phyloP scores from a whole-genome alignment of 768 basidiomycete species.

The Polyporus arcularius region DNA sequence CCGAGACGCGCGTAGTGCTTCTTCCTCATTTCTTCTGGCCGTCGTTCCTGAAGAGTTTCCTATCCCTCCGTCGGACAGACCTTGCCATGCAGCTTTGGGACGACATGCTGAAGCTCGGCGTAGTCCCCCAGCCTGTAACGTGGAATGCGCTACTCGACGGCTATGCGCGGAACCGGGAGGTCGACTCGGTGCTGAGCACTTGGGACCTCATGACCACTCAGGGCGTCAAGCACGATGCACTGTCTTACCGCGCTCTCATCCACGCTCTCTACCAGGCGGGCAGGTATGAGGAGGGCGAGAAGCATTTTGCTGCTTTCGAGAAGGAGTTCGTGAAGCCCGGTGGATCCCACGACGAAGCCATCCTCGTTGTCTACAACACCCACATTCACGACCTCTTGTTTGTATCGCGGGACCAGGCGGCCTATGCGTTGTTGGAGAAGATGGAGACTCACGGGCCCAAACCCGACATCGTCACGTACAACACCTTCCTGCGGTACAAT shows the following conservation, averaged over 20 bases:
- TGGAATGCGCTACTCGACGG: slow-evolving; percentile 77
- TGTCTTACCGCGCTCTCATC: slow-evolving; percentile 72
- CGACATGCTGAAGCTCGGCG: slow-evolving; percentile 53
- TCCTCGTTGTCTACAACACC: slow-evolving; percentile 67
- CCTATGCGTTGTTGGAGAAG: slow-evolving; percentile 39
- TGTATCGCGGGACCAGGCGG: slow-evolving; percentile 33
- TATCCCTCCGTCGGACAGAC: slow-evolving; percentile 54
- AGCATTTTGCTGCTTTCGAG: slow-evolving; percentile 54
- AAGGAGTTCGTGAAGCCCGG: slow-evolving; percentile 28
- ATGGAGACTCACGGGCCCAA: slow-evolving; percentile 51
- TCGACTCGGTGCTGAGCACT: slow-evolving; percentile 53
- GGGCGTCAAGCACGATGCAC: slow-evolving; percentile 57
- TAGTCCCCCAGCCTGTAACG: slow-evolving; percentile 53
- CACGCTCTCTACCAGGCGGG: slow-evolving; percentile 56
- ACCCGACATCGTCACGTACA: slow-evolving; percentile 77
- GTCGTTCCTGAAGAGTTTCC: slow-evolving; percentile 64
- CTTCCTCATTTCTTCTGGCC: slow-evolving; percentile 65
- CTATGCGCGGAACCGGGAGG: slow-evolving; percentile 52
- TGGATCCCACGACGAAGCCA: neutral
- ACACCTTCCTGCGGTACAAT: slow-evolving; percentile 75
- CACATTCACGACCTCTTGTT: slow-evolving; percentile 67
- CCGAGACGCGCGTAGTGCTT: slow-evolving; percentile 39
- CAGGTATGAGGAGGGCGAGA: slow-evolving; percentile 51
- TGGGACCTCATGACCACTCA: slow-evolving; percentile 68
- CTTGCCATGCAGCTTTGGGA: slow-evolving; percentile 68